A percentile compares a stretch with the other conserved stretches of the same genome.
These are phyloP conservation scores for Globisporangium cederbergense DNA, from an alignment of 352 stramenopile species.

Conservation along the genomic window DNA sequence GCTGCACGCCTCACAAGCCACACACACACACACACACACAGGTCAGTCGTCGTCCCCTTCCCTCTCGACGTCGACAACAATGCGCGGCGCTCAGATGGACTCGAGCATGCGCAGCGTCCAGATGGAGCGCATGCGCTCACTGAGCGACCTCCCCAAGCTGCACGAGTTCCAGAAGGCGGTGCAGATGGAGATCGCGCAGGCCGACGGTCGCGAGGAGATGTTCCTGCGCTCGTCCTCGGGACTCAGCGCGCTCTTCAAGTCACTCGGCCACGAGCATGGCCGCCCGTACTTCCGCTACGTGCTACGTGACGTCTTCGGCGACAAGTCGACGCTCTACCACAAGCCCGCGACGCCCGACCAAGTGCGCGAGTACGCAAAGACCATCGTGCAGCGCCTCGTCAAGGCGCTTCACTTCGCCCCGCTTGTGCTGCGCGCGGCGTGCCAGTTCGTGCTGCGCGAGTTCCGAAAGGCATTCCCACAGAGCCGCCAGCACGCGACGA, in stretches of 20 bases:
- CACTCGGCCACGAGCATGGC: slow-evolving; percentile 61
- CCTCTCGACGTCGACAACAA: background rate
- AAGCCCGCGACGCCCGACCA: slow-evolving; percentile 30
- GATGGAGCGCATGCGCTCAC: slow-evolving; percentile 19
- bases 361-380: slow-evolving; percentile 53
- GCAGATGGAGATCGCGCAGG: slow-evolving; percentile 54
- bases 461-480: slow-evolving; percentile 68
- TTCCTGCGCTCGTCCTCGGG: slow-evolving; percentile 77
- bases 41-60: background rate
- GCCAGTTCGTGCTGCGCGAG: slow-evolving; percentile 67
- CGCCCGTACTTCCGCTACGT: slow-evolving; percentile 82
- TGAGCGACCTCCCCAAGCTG: slow-evolving; percentile 52
- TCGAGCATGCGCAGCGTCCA: slow-evolving; percentile 12
- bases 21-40: background rate
- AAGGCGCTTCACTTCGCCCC: slow-evolving; percentile 75
- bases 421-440: slow-evolving; percentile 64
- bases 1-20: background rate
- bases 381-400: slow-evolving; percentile 58
- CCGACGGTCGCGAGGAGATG: slow-evolving; percentile 65
- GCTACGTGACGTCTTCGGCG: slow-evolving; percentile 70
- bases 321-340: slow-evolving; percentile 53
- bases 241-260: slow-evolving; percentile 67
- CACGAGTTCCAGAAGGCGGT: slow-evolving; percentile 68
- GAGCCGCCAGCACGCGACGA: slow-evolving; percentile 52
- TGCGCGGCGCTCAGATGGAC: slow-evolving; percentile 6